Base-by-base conservation (phyloP, 2,329 filamentous ascomycete species). In the Colletotrichum sidae region DNA sequence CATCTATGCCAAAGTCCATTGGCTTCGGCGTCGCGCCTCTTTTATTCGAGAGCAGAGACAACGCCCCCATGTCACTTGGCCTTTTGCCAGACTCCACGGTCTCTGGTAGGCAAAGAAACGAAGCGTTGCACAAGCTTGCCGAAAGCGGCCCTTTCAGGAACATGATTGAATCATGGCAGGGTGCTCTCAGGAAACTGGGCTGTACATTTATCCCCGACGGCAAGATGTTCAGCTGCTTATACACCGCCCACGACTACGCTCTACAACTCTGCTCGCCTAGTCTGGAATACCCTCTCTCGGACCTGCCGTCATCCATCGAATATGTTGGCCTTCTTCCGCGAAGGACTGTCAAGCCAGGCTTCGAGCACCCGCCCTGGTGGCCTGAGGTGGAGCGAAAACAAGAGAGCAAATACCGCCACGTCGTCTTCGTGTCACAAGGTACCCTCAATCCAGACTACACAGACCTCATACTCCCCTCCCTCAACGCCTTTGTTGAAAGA, bases 401-500 rank as follows among this genome's bases (percentile, higher is more conserved):
- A 11, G 52, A 53, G 33, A n/a, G 60, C 13, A 65, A 45, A 25
- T 62, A 56, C 17, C 58, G 62, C 10, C 37, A 65, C 7, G 52
- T 86, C 34, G 71, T 86, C 6, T 75, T 79, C 34, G 81, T 85
- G 6, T 77, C 79, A 0, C 83, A 85, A 68, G 83, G 84, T 5
- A 86, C 83, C 3, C 70, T 82, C 2, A 76, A 75, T 10, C 66
- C 69, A 15, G 71, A 80, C 34, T 78, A 78, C 62, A 68, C 70
- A 4, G 74, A 84, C 17, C 76, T 86, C 3, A 69, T 85, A 7
- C 60, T 81, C 1, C 83, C 84, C 1, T 77, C 82, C 0, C 71
- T 86, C 34, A 53, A 73, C 3, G 83, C 75, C 0, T 75, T 86
- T 8, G 76, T 75, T 4, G 68, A 73, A 49, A 72, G 78, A 1